Percentiles rank a stretch among this genome's conserved stretches.
These are phyloP conservation scores for Schizothecium vesticola DNA, from an alignment of 495 filamentous ascomycete species.

Conservation along the genomic window DNA sequence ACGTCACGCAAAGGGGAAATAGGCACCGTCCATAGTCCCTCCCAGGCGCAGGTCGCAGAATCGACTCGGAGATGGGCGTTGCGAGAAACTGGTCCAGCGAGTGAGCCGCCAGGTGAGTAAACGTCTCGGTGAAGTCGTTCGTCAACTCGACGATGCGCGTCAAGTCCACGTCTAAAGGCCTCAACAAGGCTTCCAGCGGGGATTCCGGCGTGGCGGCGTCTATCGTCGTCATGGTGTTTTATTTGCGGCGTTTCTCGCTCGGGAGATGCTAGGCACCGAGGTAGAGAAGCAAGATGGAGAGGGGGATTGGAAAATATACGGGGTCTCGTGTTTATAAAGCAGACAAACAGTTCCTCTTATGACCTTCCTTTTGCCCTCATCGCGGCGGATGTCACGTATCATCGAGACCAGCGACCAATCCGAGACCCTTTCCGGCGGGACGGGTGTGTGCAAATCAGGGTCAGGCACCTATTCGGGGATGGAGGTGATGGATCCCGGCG, in stretches of 20 bases:
- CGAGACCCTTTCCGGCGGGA: conserved; percentile 3
- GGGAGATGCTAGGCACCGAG: too few species aligned
- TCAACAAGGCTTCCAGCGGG: conserved; percentile 38
- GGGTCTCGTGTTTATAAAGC: neutral
- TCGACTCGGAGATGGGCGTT: conserved; percentile 65
- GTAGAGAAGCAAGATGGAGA: neutral
- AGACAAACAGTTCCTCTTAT: neutral
- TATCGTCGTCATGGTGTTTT: neutral
- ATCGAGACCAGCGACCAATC: conserved; percentile 7
- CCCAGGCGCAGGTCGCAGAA: conserved; percentile 52
- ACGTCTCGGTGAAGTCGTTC: conserved; percentile 55
- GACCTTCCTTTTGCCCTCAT: neutral
- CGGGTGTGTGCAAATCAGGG: neutral
- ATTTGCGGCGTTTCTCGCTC: neutral
- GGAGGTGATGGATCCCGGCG: neutral
- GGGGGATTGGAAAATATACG: neutral
- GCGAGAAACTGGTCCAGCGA: conserved; percentile 70
- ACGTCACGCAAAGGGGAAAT: neutral
- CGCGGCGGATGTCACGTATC: conserved; percentile 12
- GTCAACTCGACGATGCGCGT: conserved; percentile 54
- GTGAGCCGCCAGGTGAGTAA: conserved; percentile 56
- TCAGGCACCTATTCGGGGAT: neutral
- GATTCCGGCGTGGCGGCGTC: neutral
- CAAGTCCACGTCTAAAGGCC: conserved; percentile 39
- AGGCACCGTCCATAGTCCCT: conserved; percentile 55